phyloP scores from a whole-genome alignment of 2,329 filamentous ascomycete species.

The Cladosporium cucumerinum region DNA sequence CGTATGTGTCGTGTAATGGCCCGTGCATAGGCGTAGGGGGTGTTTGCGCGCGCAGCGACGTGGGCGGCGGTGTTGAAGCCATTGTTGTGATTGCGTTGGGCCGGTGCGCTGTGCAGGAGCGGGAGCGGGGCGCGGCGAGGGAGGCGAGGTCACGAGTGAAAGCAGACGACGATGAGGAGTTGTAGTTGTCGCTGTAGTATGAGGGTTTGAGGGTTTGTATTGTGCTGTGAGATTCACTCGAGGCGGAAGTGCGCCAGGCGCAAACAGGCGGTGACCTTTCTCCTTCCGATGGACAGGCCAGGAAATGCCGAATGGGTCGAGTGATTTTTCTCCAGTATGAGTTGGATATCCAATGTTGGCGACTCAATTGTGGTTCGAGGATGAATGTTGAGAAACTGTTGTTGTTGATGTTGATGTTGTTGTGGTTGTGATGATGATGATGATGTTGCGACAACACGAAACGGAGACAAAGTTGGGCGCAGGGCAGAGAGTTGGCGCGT shows the following conservation, averaged over 20 bases:
- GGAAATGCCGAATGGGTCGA: not conserved
- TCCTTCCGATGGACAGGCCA: not conserved
- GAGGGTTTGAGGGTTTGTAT: not conserved
- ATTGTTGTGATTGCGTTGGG: constrained; percentile 14
- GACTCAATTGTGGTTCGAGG: not conserved
- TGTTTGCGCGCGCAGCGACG: constrained; percentile 51
- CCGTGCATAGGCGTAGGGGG: constrained; percentile 68
- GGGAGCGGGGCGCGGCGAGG: constrained; percentile 10
- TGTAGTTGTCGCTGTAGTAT: not conserved
- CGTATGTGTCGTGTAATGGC: constrained; percentile 61
- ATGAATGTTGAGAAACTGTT: not conserved
- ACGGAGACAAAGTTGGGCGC: not conserved
- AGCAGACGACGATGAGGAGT: not conserved
- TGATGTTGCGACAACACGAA: constrained; percentile 3
- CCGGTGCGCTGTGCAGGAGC: constrained; percentile 9
- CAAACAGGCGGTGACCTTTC: constrained; percentile 13
- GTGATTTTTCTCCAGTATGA: not conserved
- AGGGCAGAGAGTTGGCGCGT: constrained; percentile 8
- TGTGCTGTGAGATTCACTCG: not conserved
- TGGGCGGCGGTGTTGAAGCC: constrained; percentile 13
- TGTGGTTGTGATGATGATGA: constrained; percentile 6
- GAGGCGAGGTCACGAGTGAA: not conserved
- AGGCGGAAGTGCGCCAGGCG: constrained; percentile 5
- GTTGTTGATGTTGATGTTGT: constrained; percentile 14
- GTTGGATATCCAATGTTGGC: not conserved